These are phyloP conservation scores for Fusarium globosum DNA, from an alignment of 2,329 filamentous ascomycete genomes.

Conservation along the genomic window DNA sequence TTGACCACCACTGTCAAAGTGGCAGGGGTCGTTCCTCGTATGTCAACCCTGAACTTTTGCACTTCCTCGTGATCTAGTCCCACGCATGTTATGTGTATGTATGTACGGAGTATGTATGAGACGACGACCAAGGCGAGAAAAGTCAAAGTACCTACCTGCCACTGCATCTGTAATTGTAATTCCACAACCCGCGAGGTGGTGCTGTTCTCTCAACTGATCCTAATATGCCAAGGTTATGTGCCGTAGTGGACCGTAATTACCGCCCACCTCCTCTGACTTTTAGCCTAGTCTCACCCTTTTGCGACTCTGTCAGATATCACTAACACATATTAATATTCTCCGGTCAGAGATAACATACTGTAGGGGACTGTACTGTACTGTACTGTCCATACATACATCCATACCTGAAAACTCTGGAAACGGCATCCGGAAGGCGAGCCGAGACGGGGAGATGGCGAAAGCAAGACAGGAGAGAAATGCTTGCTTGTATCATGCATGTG, in stretches of 20 bases:
- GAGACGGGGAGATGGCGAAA: neutral
- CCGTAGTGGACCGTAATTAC: neutral
- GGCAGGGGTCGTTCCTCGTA: neutral
- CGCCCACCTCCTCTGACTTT: neutral
- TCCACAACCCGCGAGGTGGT: neutral
- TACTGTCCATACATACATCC: neutral
- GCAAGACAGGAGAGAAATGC: neutral
- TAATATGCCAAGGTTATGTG: constrained; percentile 10
- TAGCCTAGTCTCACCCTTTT: neutral
- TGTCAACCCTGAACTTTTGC: constrained; percentile 9
- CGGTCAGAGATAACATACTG: neutral
- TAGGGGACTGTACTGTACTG: neutral
- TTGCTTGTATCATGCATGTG: constrained; percentile 15
- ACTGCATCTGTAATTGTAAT: neutral
- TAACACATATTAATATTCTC: neutral
- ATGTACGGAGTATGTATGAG: neutral
- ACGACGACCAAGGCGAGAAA: neutral
- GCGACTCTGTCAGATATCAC: constrained; percentile 25
- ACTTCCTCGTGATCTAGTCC: constrained; percentile 11
- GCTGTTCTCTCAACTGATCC: neutral
- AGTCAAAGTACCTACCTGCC: neutral
- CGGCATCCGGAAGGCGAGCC: neutral
- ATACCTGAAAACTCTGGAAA: neutral
- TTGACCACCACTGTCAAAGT: neutral
- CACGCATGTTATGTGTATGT: neutral